phyloP scores from a whole-genome alignment of 2,329 filamentous ascomycete species.

The Ascochyta clinopodiicola region DNA sequence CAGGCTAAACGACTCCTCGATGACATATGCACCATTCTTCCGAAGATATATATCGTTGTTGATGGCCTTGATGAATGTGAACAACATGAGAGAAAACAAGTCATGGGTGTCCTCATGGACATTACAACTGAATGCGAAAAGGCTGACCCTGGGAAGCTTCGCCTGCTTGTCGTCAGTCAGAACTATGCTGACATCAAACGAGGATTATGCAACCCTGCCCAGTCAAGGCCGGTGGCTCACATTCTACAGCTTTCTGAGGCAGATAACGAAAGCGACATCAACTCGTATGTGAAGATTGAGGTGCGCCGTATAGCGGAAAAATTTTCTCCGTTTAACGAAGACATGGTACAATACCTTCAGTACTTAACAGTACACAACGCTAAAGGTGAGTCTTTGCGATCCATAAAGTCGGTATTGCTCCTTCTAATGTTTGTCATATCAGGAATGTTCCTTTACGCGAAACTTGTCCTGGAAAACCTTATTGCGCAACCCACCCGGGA shows the following conservation, averaged over 20 bases:
- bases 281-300: conserved; percentile 21
- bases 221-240: conserved; percentile 13
- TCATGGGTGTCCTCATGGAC: conserved; percentile 22
- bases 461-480: conserved; percentile 33
- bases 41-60: conserved; percentile 33
- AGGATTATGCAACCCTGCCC: conserved; percentile 11
- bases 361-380: conserved; percentile 29
- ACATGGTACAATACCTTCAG: conserved; percentile 28
- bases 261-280: conserved; percentile 31
- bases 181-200: conserved; percentile 30
- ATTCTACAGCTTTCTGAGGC: conserved; percentile 20
- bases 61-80: conserved; percentile 36
- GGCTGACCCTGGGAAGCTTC: conserved; percentile 26
- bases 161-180: conserved; percentile 37
- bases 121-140: conserved; percentile 22
- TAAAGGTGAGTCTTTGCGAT: conserved; percentile 23
- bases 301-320: conserved; percentile 23
- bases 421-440: background rate
- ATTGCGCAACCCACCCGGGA: conserved; percentile 20
- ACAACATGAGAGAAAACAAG: conserved; percentile 25
- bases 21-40: conserved; percentile 22
- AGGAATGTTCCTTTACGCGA: conserved; percentile 41
- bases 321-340: conserved; percentile 22
- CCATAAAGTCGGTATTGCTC: background rate
- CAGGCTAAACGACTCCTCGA: conserved; percentile 28